phyloP scores from a whole-genome alignment of 208 protist species.

The Leishmania tropica region DNA sequence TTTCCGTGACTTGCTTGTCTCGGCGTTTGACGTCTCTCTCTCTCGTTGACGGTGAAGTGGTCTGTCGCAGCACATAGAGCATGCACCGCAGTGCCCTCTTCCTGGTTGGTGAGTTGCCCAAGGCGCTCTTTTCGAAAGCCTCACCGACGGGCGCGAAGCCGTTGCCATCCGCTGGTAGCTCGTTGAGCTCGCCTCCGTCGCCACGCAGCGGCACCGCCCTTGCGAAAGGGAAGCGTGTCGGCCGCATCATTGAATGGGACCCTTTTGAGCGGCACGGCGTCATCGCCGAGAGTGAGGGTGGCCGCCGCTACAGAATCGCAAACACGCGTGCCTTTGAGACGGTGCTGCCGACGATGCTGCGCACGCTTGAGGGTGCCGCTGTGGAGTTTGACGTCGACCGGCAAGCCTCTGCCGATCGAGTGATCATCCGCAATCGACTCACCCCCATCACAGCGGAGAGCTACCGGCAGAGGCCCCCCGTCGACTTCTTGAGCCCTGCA shows the following conservation, averaged over 20 bases:
- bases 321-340: constrained; percentile 88
- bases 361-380: constrained; percentile 57
- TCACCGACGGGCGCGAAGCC: background rate
- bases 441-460: constrained; percentile 66
- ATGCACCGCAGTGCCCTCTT: constrained; percentile 15
- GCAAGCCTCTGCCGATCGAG: constrained; percentile 44
- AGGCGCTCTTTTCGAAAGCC: constrained; percentile 1
- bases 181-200: background rate
- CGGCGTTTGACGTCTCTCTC: background rate
- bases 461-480: constrained; percentile 59
- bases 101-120: constrained; percentile 6
- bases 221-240: constrained; percentile 12
- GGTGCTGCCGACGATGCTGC: constrained; percentile 74
- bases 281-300: constrained; percentile 56
- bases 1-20: background rate
- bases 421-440: constrained; percentile 73
- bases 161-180: background rate
- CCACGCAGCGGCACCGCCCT: background rate
- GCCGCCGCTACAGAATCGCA: constrained; percentile 57
- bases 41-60: background rate
- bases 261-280: constrained; percentile 75
- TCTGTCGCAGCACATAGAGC: background rate
- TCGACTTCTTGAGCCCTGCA: constrained; percentile 59
- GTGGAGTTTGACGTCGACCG: constrained; percentile 59
- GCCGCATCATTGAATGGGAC: constrained; percentile 75